Evolutionary conservation across 2,329 filamentous ascomycete genomes (phyloP).

Genomic region (Claviceps sp.): DNA sequence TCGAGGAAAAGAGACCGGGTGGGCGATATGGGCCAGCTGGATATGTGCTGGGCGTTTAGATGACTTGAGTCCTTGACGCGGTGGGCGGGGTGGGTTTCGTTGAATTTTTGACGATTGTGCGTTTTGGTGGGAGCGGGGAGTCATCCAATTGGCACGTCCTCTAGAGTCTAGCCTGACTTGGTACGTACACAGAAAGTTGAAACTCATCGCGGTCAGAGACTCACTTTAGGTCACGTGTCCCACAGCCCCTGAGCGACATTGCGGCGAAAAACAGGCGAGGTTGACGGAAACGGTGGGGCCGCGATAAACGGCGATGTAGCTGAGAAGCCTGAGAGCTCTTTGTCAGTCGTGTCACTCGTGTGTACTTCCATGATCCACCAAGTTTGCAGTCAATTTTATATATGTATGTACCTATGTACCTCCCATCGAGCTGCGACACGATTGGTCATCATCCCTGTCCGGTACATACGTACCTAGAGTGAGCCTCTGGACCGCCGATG

Average conservation of each 20-base stretch:
- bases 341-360: too few species aligned
- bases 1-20: slow-evolving; percentile 12
- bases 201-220: not conserved
- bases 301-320: too few species aligned
- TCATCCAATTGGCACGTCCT: slow-evolving; percentile 1
- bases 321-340: too few species aligned
- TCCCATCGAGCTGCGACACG: too few species aligned
- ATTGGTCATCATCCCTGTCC: too few species aligned
- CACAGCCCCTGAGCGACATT: too few species aligned
- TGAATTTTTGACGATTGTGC: slow-evolving; percentile 33
- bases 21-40: slow-evolving; percentile 10
- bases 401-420: too few species aligned
- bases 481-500: too few species aligned
- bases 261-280: too few species aligned
- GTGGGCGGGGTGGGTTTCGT: slow-evolving; percentile 14
- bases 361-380: not conserved
- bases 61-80: slow-evolving; percentile 16
- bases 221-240: not conserved
- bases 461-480: too few species aligned
- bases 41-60: slow-evolving; percentile 8
- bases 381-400: too few species aligned
- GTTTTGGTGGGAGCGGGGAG: slow-evolving; percentile 26
- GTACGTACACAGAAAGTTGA: not conserved
- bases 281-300: too few species aligned
- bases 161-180: not conserved